phyloP scores from a whole-genome alignment of 495 filamentous ascomycete species.

The Aspergillus funiculosus region DNA sequence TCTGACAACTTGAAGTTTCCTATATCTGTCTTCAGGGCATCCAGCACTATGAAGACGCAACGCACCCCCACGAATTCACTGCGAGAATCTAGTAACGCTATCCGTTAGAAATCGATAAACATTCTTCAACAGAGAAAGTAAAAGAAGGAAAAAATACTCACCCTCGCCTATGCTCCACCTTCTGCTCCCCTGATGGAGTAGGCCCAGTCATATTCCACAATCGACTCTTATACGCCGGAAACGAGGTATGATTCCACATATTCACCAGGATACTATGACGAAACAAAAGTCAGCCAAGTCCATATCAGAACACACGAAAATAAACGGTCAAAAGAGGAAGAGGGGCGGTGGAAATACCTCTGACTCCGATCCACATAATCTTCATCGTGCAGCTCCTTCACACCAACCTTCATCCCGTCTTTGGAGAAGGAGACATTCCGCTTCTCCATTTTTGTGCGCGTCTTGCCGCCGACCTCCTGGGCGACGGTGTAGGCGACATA shows the following conservation, averaged over 20 bases:
- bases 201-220: slow-evolving; percentile 47
- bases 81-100: not conserved
- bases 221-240: slow-evolving; percentile 54
- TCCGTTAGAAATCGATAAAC: not conserved
- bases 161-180: slow-evolving; percentile 9
- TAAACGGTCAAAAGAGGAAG: slow-evolving; percentile 1
- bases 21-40: no score
- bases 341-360: slow-evolving; percentile 39
- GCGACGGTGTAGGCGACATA: slow-evolving; percentile 70
- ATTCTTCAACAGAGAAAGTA: not conserved
- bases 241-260: slow-evolving; percentile 65
- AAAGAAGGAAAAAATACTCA: slow-evolving; percentile 11
- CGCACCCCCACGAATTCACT: no score
- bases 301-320: not conserved
- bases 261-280: slow-evolving; percentile 57
- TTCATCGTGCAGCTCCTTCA: slow-evolving; percentile 70
- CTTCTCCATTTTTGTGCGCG: slow-evolving; percentile 70
- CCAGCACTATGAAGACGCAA: no score
- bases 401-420: slow-evolving; percentile 76
- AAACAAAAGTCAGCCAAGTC: not conserved
- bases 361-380: slow-evolving; percentile 78
- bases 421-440: slow-evolving; percentile 76
- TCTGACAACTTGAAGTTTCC: no score
- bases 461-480: slow-evolving; percentile 61
- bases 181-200: slow-evolving; percentile 22